Base-by-base conservation (phyloP, 1,139 yeast species). In the Taphrina communis region DNA sequence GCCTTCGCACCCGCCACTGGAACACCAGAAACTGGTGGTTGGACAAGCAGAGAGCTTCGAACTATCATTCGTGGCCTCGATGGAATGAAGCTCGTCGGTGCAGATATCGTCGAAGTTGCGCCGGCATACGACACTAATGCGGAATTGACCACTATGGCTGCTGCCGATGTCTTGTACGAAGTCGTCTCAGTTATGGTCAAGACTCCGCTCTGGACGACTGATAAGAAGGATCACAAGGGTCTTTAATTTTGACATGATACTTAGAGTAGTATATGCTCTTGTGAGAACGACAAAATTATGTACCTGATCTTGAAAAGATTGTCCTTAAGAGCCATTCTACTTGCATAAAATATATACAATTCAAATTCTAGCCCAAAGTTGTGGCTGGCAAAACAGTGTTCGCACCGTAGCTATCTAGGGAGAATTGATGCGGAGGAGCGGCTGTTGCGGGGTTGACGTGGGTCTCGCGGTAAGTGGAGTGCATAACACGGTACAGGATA, bases 1-100 rank as follows among this genome's bases (percentile, higher is more conserved):
- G 90, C 88, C 1, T 84, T 86, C 74, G 90, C 92, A 3, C 88
- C 91, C 69, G 95, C 93, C 1, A 89, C 95, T 0, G 95, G 95
- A 9, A 89, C 95, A 4, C 89, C 88, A 72, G 95, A 89, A 77
- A 88, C 88, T 3, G 95, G 94, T 69, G 95, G 95, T 69, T 84
- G 90, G 84, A 79, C 88, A 66, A 88, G 93, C 14, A 81, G 95
- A 71, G 95, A 89, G 76, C 81, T 89, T 70, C 82, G 88, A 69
- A 82, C 86, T 70, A 81, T 89, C 39, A 78, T 89, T 71, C 82
- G 93, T 73, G 81, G 81, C 11, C 77, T 89, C 51, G 89, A 87
- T 31, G 78, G 78, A 9, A 80, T 88, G 75, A 85, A 86, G 71
- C 73, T 89, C 44, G 90, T 89, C 42, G 94, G 94, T 55, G 93